Evolutionary conservation across 2,329 filamentous ascomycete genomes (phyloP).

Genomic region (Aspergillus ruber): DNA sequence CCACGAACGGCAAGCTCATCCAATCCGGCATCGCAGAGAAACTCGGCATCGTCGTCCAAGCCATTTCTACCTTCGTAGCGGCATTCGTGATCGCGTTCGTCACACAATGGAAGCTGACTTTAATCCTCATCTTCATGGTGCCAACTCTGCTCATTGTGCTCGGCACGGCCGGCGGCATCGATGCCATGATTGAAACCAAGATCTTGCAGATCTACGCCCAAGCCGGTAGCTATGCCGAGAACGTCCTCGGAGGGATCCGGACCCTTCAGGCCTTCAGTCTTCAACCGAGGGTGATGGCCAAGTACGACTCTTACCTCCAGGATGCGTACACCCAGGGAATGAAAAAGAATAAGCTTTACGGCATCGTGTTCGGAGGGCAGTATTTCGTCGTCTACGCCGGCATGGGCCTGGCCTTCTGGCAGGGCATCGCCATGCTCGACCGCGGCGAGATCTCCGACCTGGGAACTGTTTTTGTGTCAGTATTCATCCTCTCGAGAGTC

Average conservation of each 20-base stretch:
- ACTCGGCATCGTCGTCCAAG: constrained; percentile 15
- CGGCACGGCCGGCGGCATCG: constrained; percentile 9
- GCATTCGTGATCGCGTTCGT: constrained; percentile 19
- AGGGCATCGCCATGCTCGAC: constrained; percentile 23
- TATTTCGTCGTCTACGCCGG: constrained; percentile 12
- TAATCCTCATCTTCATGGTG: constrained; percentile 15
- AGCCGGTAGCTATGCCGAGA: constrained; percentile 15
- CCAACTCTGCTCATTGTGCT: constrained; percentile 11
- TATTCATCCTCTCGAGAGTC: constrained; percentile 1
- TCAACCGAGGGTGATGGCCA: constrained; percentile 8
- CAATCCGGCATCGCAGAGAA: constrained; percentile 18
- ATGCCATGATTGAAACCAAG: constrained; percentile 13
- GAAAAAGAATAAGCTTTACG: constrained; percentile 14
- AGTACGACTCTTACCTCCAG: constrained; percentile 15
- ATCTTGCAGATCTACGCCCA: constrained; percentile 16
- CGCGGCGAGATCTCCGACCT: constrained; percentile 20
- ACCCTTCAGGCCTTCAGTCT: constrained; percentile 19
- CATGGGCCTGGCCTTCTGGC: constrained; percentile 52
- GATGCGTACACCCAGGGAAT: constrained; percentile 6
- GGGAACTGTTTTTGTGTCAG: constrained; percentile 21
- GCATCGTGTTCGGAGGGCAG: constrained; percentile 11
- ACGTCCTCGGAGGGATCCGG: constrained; percentile 10
- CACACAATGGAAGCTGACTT: constrained; percentile 18
- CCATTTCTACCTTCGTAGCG: constrained; percentile 13
- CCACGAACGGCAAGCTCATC: constrained; percentile 21